These are phyloP conservation scores for Aspergillus cejpii DNA, from an alignment of 2,329 filamentous ascomycete species.

Conservation along the genomic window DNA sequence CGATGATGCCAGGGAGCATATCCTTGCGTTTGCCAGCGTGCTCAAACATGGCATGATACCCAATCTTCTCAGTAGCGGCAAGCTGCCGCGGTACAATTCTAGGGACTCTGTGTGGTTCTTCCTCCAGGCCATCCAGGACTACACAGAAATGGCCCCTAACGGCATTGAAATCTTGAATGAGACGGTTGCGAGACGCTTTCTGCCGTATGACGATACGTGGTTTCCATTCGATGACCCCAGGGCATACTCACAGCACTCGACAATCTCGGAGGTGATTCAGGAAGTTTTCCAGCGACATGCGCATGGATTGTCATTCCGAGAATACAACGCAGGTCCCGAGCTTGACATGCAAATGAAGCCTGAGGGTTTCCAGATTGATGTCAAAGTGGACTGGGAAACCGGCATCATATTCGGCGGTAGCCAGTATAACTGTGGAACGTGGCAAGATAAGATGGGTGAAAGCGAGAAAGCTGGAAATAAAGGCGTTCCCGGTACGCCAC, in stretches of 20 bases:
- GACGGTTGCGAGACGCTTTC: conserved; percentile 73
- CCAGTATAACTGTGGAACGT: conserved; percentile 91
- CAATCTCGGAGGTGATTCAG: conserved; percentile 82
- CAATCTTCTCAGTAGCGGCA: conserved; percentile 81
- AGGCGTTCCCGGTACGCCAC: conserved; percentile 89
- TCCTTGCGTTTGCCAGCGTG: conserved; percentile 88
- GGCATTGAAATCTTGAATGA: conserved; percentile 67
- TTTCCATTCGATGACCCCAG: conserved; percentile 73
- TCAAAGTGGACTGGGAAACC: conserved; percentile 83
- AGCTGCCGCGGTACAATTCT: conserved; percentile 85
- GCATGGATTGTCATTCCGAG: conserved; percentile 80
- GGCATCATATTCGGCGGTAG: conserved; percentile 93
- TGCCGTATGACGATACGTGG: conserved; percentile 94
- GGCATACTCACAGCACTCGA: conserved; percentile 78
- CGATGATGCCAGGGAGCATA: conserved; percentile 85
- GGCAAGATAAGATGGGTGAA: conserved; percentile 99
- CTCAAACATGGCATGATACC: conserved; percentile 98
- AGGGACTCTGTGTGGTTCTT: conserved; percentile 98
- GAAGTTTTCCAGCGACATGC: conserved; percentile 91
- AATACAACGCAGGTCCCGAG: conserved; percentile 83
- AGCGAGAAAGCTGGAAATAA: conserved; percentile 84
- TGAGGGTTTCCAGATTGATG: conserved; percentile 85
- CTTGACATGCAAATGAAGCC: conserved; percentile 91
- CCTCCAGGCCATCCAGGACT: conserved; percentile 92
- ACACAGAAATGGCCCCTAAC: conserved; percentile 70